These are phyloP conservation scores for Sclerotinia nivalis DNA, from an alignment of 2,329 filamentous ascomycete genomes.

Conservation along the genomic window DNA sequence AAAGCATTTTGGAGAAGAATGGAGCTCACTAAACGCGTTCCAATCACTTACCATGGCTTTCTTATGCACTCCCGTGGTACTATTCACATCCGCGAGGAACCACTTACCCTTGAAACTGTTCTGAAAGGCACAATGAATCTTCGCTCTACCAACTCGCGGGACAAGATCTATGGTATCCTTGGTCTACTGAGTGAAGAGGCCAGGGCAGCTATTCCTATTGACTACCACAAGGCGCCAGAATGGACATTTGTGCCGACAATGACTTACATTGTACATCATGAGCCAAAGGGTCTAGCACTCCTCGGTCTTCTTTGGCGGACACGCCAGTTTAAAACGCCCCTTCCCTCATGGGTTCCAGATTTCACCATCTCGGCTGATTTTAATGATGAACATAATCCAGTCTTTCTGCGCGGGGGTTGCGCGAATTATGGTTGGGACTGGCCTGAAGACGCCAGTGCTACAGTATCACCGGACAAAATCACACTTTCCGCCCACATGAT, in stretches of 20 bases:
- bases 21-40: constrained; percentile 19
- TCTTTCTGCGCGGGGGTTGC: constrained; percentile 18
- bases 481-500: constrained; percentile 3
- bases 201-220: constrained; percentile 15
- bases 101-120: constrained; percentile 4
- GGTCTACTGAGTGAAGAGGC: constrained; percentile 18
- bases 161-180: constrained; percentile 26
- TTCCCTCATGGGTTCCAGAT: constrained; percentile 24
- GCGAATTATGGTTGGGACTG: constrained; percentile 1
- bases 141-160: constrained; percentile 23
- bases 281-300: constrained; percentile 17
- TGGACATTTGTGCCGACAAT: constrained; percentile 24
- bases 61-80: constrained; percentile 22
- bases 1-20: constrained; percentile 22
- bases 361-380: constrained; percentile 23
- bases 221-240: constrained; percentile 19
- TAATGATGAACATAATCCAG: constrained; percentile 2
- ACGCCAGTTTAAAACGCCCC: constrained; percentile 14
- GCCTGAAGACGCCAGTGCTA: background rate
- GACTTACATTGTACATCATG: constrained; percentile 19
- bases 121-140: constrained; percentile 23
- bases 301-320: constrained; percentile 22
- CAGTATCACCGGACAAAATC: background rate
- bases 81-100: constrained; percentile 10
- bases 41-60: constrained; percentile 21